phyloP scores from a whole-genome alignment of 768 basidiomycete genomes.

The Xanthoconium purpureum region DNA sequence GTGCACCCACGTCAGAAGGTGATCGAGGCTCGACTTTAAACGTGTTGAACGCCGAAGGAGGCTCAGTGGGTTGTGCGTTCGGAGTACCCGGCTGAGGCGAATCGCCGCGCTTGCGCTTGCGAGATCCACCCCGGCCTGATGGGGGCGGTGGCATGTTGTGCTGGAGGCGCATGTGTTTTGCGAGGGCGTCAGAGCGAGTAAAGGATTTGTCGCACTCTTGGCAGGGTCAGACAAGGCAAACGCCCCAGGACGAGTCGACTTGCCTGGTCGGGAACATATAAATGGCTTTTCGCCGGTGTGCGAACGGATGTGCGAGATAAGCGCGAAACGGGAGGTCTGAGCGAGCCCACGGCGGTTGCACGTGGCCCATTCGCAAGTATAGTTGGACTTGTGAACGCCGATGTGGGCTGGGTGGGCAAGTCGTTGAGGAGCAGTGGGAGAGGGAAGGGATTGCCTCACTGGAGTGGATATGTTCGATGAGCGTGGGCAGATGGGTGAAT shows the following conservation, averaged over 20 bases:
- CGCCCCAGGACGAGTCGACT: constrained; percentile 23
- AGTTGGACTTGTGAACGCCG: constrained; percentile 77
- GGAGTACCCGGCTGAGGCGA: constrained; percentile 23
- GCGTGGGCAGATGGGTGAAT: constrained; percentile 68
- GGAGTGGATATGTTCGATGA: constrained; percentile 81
- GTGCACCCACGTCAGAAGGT: constrained; percentile 36
- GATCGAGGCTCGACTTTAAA: constrained; percentile 62
- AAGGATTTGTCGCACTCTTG: constrained; percentile 94
- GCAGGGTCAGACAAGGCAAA: not conserved
- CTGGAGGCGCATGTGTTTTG: constrained; percentile 89
- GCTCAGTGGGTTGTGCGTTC: constrained; percentile 19
- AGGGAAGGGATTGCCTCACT: constrained; percentile 44
- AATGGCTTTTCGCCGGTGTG: constrained; percentile 97
- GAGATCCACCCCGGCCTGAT: constrained; percentile 65
- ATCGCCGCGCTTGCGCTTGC: constrained; percentile 65
- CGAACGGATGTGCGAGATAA: constrained; percentile 86
- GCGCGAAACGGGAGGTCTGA: constrained; percentile 86
- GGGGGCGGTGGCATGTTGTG: constrained; percentile 75
- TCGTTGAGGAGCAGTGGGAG: not conserved
- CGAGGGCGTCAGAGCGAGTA: constrained; percentile 90
- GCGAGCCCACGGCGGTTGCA: constrained; percentile 77
- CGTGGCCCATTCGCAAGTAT: constrained; percentile 86
- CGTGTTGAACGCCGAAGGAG: constrained; percentile 46
- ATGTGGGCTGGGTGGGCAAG: constrained; percentile 60
- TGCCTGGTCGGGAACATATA: constrained; percentile 75